Conservation (phyloP, 768 basidiomycete genomes). For the Cystofilobasidium capitatum region DNA sequence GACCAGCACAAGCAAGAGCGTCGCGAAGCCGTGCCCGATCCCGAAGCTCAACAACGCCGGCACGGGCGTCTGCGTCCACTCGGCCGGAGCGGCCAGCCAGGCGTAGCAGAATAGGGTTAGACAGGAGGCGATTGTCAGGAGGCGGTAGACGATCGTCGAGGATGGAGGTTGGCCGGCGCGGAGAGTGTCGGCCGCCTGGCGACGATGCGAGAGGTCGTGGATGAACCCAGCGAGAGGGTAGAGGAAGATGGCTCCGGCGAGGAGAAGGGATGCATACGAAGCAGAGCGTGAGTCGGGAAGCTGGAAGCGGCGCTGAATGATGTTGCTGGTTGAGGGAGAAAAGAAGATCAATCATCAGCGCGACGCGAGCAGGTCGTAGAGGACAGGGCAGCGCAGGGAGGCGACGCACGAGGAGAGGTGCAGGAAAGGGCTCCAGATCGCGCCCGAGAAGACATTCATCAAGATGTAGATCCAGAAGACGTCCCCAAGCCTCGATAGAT, state of each 20-base stretch:
- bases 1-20: constrained; percentile 60
- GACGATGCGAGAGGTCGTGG: constrained; percentile 10
- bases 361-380: constrained; percentile 56
- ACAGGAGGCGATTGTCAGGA: constrained; percentile 52
- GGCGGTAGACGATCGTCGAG: constrained; percentile 52
- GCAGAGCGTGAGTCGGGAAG: constrained; percentile 55
- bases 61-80: constrained; percentile 50
- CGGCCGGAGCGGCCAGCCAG: constrained; percentile 58
- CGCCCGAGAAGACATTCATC: constrained; percentile 64
- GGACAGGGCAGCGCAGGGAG: background rate
- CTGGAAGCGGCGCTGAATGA: constrained; percentile 59
- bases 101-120: constrained; percentile 54
- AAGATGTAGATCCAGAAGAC: constrained; percentile 52
- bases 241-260: constrained; percentile 58
- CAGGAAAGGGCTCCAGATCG: constrained; percentile 67
- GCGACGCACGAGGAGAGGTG: constrained; percentile 59
- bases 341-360: constrained; percentile 54
- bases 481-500: constrained; percentile 61
- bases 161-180: constrained; percentile 42
- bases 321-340: constrained; percentile 46
- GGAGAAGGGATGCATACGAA: constrained; percentile 58
- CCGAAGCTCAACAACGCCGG: constrained; percentile 58
- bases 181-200: background rate
- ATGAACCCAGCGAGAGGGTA: constrained; percentile 54
- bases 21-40: constrained; percentile 62